Evolutionary conservation across 352 stramenopile species (phyloP).

Genomic region (Phytophthora cajani): DNA sequence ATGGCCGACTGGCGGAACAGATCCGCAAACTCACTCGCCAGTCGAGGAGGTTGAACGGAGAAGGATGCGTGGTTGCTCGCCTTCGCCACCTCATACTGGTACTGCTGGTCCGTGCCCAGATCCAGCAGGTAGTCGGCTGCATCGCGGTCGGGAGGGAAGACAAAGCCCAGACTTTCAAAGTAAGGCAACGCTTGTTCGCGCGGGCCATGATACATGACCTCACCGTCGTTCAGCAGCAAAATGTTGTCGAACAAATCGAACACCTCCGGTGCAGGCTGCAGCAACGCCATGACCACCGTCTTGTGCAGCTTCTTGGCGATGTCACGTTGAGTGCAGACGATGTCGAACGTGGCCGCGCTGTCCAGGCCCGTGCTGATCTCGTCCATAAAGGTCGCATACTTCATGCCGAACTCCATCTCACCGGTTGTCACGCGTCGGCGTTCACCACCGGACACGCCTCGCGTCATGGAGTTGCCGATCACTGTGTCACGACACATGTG

Average conservation of each 20-base stretch:
- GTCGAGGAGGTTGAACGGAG: neutral
- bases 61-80: no score
- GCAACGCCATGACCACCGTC: constrained; percentile 70
- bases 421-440: constrained; percentile 52
- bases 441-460: constrained; percentile 71
- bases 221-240: constrained; percentile 55
- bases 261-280: constrained; percentile 91
- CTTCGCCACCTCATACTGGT: constrained; percentile 11
- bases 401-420: constrained; percentile 44
- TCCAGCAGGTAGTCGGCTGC: constrained; percentile 48
- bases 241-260: constrained; percentile 92
- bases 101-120: constrained; percentile 34
- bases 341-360: constrained; percentile 87
- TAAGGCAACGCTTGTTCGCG: constrained; percentile 35
- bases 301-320: constrained; percentile 47
- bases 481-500: constrained; percentile 32
- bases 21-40: constrained; percentile 27
- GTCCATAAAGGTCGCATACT: constrained; percentile 78
- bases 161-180: constrained; percentile 58
- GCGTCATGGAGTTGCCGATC: constrained; percentile 39
- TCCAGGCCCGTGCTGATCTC: constrained; percentile 92
- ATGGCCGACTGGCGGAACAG: constrained; percentile 30
- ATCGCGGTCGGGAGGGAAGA: constrained; percentile 35
- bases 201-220: constrained; percentile 54
- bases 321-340: constrained; percentile 56